Evolutionary conservation across 2,329 filamentous ascomycete species (phyloP), one percentile per base, ranked within the genome.

Genomic region (Epichloe uncinata): DNA sequence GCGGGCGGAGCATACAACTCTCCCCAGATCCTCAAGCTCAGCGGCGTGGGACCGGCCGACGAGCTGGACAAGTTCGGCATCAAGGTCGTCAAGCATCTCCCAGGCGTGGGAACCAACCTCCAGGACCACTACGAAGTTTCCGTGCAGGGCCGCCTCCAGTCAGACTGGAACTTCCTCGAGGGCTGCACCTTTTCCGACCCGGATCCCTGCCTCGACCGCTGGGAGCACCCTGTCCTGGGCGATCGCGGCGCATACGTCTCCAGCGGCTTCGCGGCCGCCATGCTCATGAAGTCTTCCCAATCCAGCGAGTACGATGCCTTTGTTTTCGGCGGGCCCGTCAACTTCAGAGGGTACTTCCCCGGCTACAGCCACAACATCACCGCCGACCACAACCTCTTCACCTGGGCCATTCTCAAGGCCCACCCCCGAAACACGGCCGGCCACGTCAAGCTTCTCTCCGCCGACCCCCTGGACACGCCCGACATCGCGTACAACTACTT

Each of bases 401-500:
- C 60, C 45, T 65, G 61, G 62, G 53, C 60, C 18, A 70, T 57
- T 13, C 53, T 86, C 52, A 82, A 84, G 63, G 75, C 2, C 81
- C 83, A 57, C 74, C 81, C 0, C 0, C 74, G 77, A 48, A 85
- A 86, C 53, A 67, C 59, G 1, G 75, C 74, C 5, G 84, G 84
- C 8, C 75, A 72, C 1, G 82, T 88, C 4, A 73, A 64, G 3
- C 73, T 88, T 5, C 69, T 69, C 15, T 81, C 78, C 0, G 65
- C 74, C 0, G 75, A 87, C 58, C 82, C 0, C 0, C 74, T 77
- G 1, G 82, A 85, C 49, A 67, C 72, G 3, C 84, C 84, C 0
- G 62, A 74, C 5, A 83, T 87, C 55, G 68, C 69, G 46, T 84
- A 81, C 67, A 77, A 79, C 62, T 82, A 74, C 62, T 82, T 78